Evolutionary conservation across 805 yeast species (phyloP).

Genomic region (Yamadazyma laniorum): DNA sequence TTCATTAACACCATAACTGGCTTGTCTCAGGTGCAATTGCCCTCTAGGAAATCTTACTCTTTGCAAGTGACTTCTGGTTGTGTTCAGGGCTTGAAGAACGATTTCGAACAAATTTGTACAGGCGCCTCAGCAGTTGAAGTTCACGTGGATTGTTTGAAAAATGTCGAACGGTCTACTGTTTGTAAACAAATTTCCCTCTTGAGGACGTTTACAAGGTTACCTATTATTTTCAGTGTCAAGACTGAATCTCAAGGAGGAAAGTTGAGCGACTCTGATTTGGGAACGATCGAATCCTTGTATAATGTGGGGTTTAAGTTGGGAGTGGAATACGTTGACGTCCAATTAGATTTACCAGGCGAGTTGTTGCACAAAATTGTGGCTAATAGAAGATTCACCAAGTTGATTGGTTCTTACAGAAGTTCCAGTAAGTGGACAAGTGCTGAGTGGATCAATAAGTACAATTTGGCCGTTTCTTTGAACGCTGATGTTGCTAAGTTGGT

Average conservation of each 20-base stretch:
- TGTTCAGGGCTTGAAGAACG: slow-evolving; percentile 42
- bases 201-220: slow-evolving; percentile 63
- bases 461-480: slow-evolving; percentile 60
- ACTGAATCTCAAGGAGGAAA: slow-evolving; percentile 79
- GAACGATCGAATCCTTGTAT: slow-evolving; percentile 49
- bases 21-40: slow-evolving; percentile 33
- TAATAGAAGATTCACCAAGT: slow-evolving; percentile 57
- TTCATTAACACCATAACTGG: slow-evolving; percentile 68
- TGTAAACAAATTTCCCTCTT: slow-evolving; percentile 70
- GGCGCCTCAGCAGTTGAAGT: slow-evolving; percentile 85
- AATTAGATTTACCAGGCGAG: slow-evolving; percentile 62
- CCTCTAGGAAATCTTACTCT: slow-evolving; percentile 57
- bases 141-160: slow-evolving; percentile 67
- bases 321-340: slow-evolving; percentile 77
- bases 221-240: slow-evolving; percentile 79
- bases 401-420: slow-evolving; percentile 76
- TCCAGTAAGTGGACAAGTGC: slow-evolving; percentile 59
- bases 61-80: slow-evolving; percentile 72
- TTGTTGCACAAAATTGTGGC: slow-evolving; percentile 52
- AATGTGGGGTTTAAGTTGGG: slow-evolving; percentile 71
- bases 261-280: slow-evolving; percentile 60
- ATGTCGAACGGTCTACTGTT: slow-evolving; percentile 53
- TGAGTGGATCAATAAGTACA: slow-evolving; percentile 74
- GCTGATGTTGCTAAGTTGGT: slow-evolving; percentile 82
- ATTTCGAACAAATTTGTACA: slow-evolving; percentile 51